Conservation (phyloP, 1,139 yeast species). For the Debaryomyces singareniensis region DNA sequence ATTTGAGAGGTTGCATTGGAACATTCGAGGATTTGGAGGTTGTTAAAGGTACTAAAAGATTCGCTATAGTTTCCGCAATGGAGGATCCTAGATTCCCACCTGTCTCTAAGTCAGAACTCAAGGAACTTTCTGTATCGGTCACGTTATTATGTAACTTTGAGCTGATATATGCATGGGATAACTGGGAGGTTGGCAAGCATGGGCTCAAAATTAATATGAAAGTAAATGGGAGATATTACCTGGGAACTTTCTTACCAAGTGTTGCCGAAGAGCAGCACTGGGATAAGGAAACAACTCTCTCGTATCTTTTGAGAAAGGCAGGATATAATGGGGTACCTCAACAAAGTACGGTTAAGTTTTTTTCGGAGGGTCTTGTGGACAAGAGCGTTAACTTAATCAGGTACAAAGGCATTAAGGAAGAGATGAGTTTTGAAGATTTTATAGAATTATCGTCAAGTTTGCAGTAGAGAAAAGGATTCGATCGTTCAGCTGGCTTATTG, state of each 20-base stretch:
- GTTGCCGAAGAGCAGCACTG: conserved; percentile 90
- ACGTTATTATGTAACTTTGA: conserved; percentile 64
- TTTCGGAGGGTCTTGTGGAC: conserved; percentile 22
- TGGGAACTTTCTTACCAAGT: conserved; percentile 85
- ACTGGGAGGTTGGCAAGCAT: conserved; percentile 80
- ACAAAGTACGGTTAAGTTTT: conserved; percentile 17
- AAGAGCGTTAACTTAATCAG: conserved; percentile 32
- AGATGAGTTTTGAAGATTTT: conserved; percentile 22
- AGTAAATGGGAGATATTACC: conserved; percentile 25
- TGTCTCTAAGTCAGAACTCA: conserved; percentile 50
- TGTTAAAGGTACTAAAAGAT: conserved; percentile 54
- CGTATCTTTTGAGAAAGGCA: conserved; percentile 67
- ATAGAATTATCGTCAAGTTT: too few relatives aligned
- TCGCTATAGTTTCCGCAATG: conserved; percentile 62
- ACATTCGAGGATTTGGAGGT: conserved; percentile 52
- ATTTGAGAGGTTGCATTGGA: conserved; percentile 88
- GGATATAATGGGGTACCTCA: conserved; percentile 24
- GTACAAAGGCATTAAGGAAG: conserved; percentile 34
- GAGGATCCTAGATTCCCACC: conserved; percentile 76
- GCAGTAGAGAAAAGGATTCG: too few relatives aligned
- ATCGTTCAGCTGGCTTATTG: too few relatives aligned
- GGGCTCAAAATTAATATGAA: conserved; percentile 63
- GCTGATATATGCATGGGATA: conserved; percentile 40
- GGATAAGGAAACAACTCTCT: conserved; percentile 67
- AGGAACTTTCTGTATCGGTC: conserved; percentile 40